Conservation (phyloP, 129 eudicot species). For the Centaurea solstitialis region DNA sequence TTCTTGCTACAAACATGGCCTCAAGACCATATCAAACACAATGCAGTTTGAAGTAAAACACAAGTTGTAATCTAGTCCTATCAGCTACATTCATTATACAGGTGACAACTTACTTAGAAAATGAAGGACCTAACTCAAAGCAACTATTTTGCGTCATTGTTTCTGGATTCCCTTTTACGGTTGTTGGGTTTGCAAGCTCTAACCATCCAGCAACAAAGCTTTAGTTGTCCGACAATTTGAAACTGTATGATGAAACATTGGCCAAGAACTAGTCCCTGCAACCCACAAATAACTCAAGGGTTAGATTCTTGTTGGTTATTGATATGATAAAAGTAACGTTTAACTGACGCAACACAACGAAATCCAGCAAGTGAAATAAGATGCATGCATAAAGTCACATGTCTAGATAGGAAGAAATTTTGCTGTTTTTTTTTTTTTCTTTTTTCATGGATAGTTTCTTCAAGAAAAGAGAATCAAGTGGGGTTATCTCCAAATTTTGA, state of each 20-base stretch:
- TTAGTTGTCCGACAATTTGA: neutral
- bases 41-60: conserved; percentile 5
- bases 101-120: conserved; percentile 6
- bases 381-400: neutral
- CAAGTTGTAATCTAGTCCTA: conserved; percentile 15
- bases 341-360: neutral
- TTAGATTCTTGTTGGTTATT: neutral
- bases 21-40: neutral
- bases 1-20: neutral
- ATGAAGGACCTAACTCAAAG: conserved; percentile 1
- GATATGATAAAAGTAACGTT: neutral
- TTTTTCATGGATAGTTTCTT: neutral
- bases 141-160: neutral
- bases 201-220: neutral
- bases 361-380: neutral
- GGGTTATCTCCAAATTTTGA: neutral
- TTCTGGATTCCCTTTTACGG: conserved; percentile 4
- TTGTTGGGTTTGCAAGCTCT: conserved; percentile 4
- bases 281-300: conserved; percentile 3
- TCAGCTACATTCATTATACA: conserved; percentile 14
- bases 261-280: conserved; percentile 36
- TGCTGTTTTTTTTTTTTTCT: neutral
- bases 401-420: neutral
- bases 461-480: neutral
- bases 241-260: neutral